Base-by-base conservation (phyloP, 148 eudicot species). In the Camellia sinensis region DNA sequence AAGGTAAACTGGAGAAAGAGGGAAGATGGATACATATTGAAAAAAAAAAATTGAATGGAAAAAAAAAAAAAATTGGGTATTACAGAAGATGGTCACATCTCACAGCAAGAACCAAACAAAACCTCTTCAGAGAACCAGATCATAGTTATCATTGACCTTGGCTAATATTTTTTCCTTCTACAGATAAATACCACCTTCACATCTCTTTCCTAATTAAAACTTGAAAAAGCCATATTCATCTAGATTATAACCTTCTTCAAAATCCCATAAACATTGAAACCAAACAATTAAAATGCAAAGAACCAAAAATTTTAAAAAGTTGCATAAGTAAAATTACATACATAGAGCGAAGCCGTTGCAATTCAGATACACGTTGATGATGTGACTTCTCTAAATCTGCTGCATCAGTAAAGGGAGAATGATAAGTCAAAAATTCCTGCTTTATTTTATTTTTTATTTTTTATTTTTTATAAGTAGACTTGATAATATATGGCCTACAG, bases 311-410 rank as follows among this genome's bases (percentile, higher is more conserved):
- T 48, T 66, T 59, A 44, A 29, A 40, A 65, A 63, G 65, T 69
- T 75, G 52, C 69, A 66, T 19, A 79, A 45, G 76, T 53, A 57
- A 79, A 64, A 75, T 48, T 22, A 83, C 98, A 77, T 95, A 96
- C 99, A 96, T 91, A 61, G 98, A 96, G 50, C 99, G 97, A 83
- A 96, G 93, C 81, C 98, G 85, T 88, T 96, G 98, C 91, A 96
- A 85, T 86, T 96, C 99, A 85, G 98, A 92, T 74, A 93, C 92
- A 37, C 98, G 97, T 74, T 92, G 98, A 87, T 92, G 97, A 85
- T 96, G 97, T 45, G 88, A 83, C 81, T 87, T 87, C 77, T 87
- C 85, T 8, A 86, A 17, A 75, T 89, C 91, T 84, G 86, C 77
- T 59, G 79, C 78, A 80, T 80, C 79, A 71, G 52, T 66, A 22